Conservation (phyloP, 331 rosid species). For the Stylosanthes scabra region DNA sequence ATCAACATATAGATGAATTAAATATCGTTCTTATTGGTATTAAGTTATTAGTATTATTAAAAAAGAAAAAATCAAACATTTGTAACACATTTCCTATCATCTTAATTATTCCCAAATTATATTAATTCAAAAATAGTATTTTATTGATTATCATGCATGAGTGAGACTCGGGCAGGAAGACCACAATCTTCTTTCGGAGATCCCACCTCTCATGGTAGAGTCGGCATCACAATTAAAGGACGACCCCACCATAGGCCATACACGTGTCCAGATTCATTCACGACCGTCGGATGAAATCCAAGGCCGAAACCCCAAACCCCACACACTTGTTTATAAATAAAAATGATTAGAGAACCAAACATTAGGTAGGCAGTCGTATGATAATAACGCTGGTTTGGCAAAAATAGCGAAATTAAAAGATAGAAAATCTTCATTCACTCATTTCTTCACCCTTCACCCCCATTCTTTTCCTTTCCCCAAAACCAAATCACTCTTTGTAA, state of each 20-base stretch:
- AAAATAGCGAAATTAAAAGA: too few relatives aligned
- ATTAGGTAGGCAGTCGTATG: not conserved
- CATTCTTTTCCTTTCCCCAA: not conserved
- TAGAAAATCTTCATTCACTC: not conserved
- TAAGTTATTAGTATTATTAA: too few relatives aligned
- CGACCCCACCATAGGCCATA: not conserved
- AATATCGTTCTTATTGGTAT: too few relatives aligned
- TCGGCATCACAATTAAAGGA: not conserved
- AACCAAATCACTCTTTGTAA: slow-evolving; percentile 7
- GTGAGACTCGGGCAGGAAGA: too few relatives aligned
- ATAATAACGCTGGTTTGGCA: not conserved
- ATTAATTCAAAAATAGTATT: too few relatives aligned
- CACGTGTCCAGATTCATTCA: not conserved
- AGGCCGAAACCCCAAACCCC: not conserved
- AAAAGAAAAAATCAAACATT: not conserved
- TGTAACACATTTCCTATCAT: too few relatives aligned
- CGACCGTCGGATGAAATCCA: not conserved
- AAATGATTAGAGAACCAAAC: not conserved
- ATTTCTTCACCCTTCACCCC: not conserved
- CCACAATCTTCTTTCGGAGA: too few relatives aligned
- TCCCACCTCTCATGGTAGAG: not conserved
- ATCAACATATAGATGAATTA: not conserved
- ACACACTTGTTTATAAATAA: not conserved
- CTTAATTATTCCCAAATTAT: too few relatives aligned
- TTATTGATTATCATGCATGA: not conserved